Base-by-base conservation (phyloP, 805 yeast species). In the Pichia kluyveri region DNA sequence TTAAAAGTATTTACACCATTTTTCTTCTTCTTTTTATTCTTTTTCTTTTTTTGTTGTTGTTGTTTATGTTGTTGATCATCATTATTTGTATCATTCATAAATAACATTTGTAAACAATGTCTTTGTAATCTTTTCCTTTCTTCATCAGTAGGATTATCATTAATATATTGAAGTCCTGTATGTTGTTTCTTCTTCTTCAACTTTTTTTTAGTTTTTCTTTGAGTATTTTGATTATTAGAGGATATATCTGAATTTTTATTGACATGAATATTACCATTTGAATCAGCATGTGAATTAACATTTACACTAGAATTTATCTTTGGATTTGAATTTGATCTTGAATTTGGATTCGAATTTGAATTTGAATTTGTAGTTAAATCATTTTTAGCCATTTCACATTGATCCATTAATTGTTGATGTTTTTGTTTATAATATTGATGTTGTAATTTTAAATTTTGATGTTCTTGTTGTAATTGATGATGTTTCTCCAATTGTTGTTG, bases 11-110 rank as follows among this genome's bases (percentile, higher is more conserved):
- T 8, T 23, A 37, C 38, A 4, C 38, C 40, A 12, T 46, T 48
- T 37, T 42, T 40, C 41, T 47, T 42, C 27, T 43, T 46, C 19
- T 48, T 50, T 32, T 45, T 55, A 41, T 54, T 47, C 42, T 57
- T 57, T 40, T 52, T 56, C 44, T 52, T 55, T 3, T 19, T 9
- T 23, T 19, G 23, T 19, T 19, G 23, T 19, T 19, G 50, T 48
- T 38, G 51, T 49, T 28, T 14, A 8, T 34, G 40, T 39, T 30
- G 36, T 4, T 26, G 40, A 3, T 37, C 42, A 5, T n/a, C 5
- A 19, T 34, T 12, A 19, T 27, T 28, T 18, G 27, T 14, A 31
- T 48, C 36, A 30, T 40, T 39, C 28, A 44, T 34, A 19, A 40
- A 30, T 17, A 44, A 40, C 14, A 31, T 48, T 38, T 44, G 45